Base-by-base conservation (phyloP, 2,329 filamentous ascomycete genomes). In the Chaetoscypha palmicola region DNA sequence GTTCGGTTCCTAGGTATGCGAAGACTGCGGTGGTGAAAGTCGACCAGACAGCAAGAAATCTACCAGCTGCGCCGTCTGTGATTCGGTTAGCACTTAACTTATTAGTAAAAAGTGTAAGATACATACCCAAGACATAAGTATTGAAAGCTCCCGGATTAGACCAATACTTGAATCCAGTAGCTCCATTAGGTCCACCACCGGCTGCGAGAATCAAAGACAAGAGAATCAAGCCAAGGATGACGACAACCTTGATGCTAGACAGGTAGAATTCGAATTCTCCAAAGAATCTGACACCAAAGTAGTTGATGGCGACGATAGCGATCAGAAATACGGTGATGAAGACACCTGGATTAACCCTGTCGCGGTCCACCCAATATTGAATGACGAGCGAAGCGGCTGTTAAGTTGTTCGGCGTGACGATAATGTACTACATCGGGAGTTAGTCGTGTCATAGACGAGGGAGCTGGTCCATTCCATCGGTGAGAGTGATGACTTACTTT, bases 381-480 rank as follows among this genome's bases (percentile, higher is more conserved):
- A 94, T 83, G 44, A 91, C 83, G 24, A 94, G 66, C 4, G 85
- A 79, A 12, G 76, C 78, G 31, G 87, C 87, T 1, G 86, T 92
- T 24, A 94, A 68, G 62, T 94, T 86, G 60, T 92, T 92, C 1
- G 87, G 86, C 1, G 84, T 88, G 41, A 85, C 76, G 57, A 94
- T 90, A 60, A 92, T 86, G 63, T 92, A 92, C 66, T 56, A 14
- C 9, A 23, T 32, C 12, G 16, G 16, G 7, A 8, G 5, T 40
- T 11, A 40, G 38, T 10, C 12, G 19, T 17, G 3, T 9, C 4
- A 4, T 19, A 4, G 12, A 19, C 16, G 3, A 16, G 32, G 17
- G 9, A 7, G 4, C 5, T 34, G 10, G 32, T 16, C 19, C n/a
- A 17, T 34, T 31, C 3, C 3, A 31, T n/a, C n/a, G 24, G 28